These are phyloP conservation scores for Pythium vanterpoolii DNA, from an alignment of 352 stramenopile species.

Conservation along the genomic window DNA sequence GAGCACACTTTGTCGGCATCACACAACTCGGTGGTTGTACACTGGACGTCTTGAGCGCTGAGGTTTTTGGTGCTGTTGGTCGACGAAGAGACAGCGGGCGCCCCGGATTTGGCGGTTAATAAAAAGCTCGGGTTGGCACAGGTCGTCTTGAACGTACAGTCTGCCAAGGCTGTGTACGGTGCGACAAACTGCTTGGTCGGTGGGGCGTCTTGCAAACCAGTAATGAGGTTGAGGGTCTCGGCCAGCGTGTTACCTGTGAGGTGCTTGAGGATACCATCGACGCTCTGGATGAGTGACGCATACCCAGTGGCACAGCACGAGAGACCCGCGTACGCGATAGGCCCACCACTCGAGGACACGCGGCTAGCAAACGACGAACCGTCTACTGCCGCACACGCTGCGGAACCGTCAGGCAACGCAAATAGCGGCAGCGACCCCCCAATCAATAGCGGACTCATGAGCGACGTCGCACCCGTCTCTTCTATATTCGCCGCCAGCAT, in stretches of 20 bases:
- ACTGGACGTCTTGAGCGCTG: conserved; percentile 40
- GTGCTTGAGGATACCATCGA: conserved; percentile 41
- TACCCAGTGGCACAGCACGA: conserved; percentile 46
- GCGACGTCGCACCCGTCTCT: conserved; percentile 26
- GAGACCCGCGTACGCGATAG: conserved; percentile 39
- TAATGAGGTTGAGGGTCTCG: conserved; percentile 56
- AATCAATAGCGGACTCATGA: conserved; percentile 43
- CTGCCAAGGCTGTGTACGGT: conserved; percentile 36
- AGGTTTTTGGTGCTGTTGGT: conserved; percentile 32
- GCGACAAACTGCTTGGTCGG: conserved; percentile 30
- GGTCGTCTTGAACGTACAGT: conserved; percentile 39
- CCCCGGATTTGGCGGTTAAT: conserved; percentile 18
- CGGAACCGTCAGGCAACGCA: conserved; percentile 31
- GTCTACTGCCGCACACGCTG: conserved; percentile 42
- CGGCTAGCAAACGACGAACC: conserved; percentile 35
- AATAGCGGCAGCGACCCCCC: conserved; percentile 47
- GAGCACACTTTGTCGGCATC: conserved; percentile 61
- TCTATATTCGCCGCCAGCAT: conserved; percentile 34
- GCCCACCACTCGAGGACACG: conserved; percentile 21
- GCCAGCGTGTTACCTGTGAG: conserved; percentile 45
- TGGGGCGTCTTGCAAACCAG: conserved; percentile 26
- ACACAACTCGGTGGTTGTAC: conserved; percentile 48
- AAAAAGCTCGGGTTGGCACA: conserved; percentile 41
- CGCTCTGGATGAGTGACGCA: conserved; percentile 39
- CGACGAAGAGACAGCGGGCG: neutral